A percentile compares a stretch with the other conserved stretches of the same genome.
These are phyloP conservation scores for Yamagishiella unicocca DNA, from an alignment of 139 green algal species.

Conservation along the genomic window DNA sequence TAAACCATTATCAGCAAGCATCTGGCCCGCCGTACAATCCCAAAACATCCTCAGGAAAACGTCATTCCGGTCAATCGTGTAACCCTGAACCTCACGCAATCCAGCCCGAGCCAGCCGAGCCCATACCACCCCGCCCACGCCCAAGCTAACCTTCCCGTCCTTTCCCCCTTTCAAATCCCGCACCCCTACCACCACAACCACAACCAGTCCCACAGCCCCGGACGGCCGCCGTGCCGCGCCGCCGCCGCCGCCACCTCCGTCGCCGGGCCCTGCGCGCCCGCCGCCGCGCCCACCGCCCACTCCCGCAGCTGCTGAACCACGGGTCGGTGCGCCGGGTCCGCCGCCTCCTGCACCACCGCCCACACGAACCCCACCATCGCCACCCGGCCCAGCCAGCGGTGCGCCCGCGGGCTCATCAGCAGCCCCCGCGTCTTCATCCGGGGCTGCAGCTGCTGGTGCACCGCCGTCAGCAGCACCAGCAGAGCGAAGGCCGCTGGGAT, in stretches of 20 bases:
- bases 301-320: constrained; percentile 19
- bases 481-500: constrained; percentile 21
- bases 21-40: no score
- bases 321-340: constrained; percentile 12
- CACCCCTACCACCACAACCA: constrained; percentile 17
- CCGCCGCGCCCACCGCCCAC: neutral
- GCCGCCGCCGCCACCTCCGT: neutral
- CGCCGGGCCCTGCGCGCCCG: neutral
- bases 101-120: no score
- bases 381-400: constrained; percentile 30
- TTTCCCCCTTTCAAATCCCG: no score
- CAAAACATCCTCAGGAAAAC: no score
- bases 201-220: neutral
- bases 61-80: no score
- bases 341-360: constrained; percentile 23
- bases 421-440: constrained; percentile 22
- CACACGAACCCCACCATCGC: constrained; percentile 36
- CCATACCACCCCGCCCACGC: no score
- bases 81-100: no score
- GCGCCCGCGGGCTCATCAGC: constrained; percentile 10
- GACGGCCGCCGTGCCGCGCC: neutral
- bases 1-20: no score
- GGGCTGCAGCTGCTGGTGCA: constrained; percentile 20
- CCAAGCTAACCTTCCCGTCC: no score
- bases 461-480: constrained; percentile 25